Evolutionary conservation across 2,329 filamentous ascomycete genomes (phyloP).

Genomic region (Aspergillus neotritici): DNA sequence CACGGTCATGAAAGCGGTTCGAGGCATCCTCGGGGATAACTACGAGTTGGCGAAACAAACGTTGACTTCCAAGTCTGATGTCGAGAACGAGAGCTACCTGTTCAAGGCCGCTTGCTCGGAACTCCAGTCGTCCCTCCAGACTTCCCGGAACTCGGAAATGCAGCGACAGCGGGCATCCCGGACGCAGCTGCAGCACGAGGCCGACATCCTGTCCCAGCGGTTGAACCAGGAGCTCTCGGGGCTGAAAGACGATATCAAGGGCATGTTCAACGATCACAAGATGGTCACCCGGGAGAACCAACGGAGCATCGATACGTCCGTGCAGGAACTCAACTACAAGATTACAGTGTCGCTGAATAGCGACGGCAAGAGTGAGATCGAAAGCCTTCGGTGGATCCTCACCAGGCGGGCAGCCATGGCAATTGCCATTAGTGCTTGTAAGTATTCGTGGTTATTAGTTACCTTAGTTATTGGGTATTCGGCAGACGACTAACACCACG

Average conservation of each 20-base stretch:
- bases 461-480: not conserved
- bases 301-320: conserved; percentile 74
- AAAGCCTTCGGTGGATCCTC: conserved; percentile 81
- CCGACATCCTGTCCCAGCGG: conserved; percentile 83
- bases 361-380: conserved; percentile 86
- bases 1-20: conserved; percentile 87
- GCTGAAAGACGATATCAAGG: conserved; percentile 86
- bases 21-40: conserved; percentile 69
- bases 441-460: conserved; percentile 11
- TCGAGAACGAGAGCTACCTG: conserved; percentile 91
- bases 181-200: conserved; percentile 82
- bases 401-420: conserved; percentile 60
- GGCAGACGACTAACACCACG: conserved; percentile 8
- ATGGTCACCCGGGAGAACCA: conserved; percentile 89
- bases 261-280: conserved; percentile 92
- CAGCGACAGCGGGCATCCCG: conserved; percentile 79
- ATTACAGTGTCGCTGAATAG: conserved; percentile 87
- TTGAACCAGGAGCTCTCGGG: conserved; percentile 75
- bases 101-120: conserved; percentile 93
- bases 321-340: conserved; percentile 93
- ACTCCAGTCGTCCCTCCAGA: conserved; percentile 77
- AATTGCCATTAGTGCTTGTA: conserved; percentile 49
- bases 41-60: conserved; percentile 73
- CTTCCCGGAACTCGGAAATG: conserved; percentile 67
- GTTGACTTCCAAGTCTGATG: conserved; percentile 82